Evolutionary conservation across 1,139 yeast genomes (phyloP), one percentile per base, ranked within the genome.

Genomic region (Oligophagozyma castellii): DNA sequence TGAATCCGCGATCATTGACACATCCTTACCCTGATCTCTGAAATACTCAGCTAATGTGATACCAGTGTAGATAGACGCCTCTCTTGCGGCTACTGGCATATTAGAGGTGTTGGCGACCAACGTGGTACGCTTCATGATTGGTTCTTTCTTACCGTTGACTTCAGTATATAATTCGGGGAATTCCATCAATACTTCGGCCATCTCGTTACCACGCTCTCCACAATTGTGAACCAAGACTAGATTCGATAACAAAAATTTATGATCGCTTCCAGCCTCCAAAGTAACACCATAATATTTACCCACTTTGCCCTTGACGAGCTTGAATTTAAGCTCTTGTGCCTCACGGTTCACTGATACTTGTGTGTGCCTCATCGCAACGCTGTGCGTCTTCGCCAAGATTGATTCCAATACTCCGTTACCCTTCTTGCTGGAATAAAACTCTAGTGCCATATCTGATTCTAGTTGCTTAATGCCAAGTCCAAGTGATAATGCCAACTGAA

Each of bases 61-160:
- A 70, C 99, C 98, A 19, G 99, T 89, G 63, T 89, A 89, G 54
- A 89, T 89, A 24, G 98, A 89, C 26, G 99, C 99, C 63, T 89
- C 99, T 72, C 99, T 79, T 14, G 98, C 98, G 38, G 99, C 99
- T 48, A 89, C 99, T 33, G 99, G 99, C 99, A 89, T 89, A 59
- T 89, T 89, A 20, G 96, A 89, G 28, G 99, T 89, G 59, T 89
- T 89, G 32, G 99, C 99, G 33, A 89, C 98, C 56, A 89, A 71
- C 24, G 96, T 79, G 26, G 99, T 89, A 67, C 99, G 92, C 67
- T 89, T 92, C 99, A 89, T 89, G 55, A 89, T 92, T 42, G 98
- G 95, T 62, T 89, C 99, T 63, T 84, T 81, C 53, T 83, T 76
- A 44, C 96, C 98, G 33, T 74, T 68, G 35, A 83, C 65, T 58